These are phyloP conservation scores for Sphagnum tenellum DNA, from an alignment of 225 moss, liverwort and hornwort genomes.

Conservation along the genomic window DNA sequence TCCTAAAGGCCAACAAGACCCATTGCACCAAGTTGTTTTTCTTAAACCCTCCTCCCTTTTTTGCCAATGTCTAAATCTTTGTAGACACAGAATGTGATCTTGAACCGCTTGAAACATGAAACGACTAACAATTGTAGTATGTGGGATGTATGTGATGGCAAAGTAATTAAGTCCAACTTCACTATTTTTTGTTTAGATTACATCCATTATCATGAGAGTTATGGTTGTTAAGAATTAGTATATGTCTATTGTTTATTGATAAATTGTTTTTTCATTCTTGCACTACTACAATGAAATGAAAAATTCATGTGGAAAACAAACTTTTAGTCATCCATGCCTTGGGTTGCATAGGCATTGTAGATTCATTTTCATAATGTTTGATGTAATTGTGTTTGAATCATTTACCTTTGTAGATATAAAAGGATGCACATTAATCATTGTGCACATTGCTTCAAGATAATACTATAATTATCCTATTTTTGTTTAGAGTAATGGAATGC, in stretches of 20 bases:
- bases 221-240: not conserved
- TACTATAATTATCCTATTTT: not conserved
- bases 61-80: not conserved
- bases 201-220: not conserved
- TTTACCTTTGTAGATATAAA: not conserved
- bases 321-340: not conserved
- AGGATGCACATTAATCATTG: not conserved
- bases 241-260: not conserved
- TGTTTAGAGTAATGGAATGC: not conserved
- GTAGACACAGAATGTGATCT: no score
- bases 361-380: not conserved
- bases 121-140: not conserved
- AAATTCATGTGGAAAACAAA: not conserved
- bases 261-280: not conserved
- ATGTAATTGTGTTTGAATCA: not conserved
- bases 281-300: not conserved
- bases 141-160: not conserved
- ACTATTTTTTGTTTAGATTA: no score
- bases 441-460: not conserved
- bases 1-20: not conserved
- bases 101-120: not conserved
- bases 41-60: not conserved
- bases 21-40: not conserved
- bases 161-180: not conserved
- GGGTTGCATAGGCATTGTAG: not conserved